These are phyloP conservation scores for Mycena rebaudengoi DNA, from an alignment of 768 basidiomycete genomes.

Conservation along the genomic window DNA sequence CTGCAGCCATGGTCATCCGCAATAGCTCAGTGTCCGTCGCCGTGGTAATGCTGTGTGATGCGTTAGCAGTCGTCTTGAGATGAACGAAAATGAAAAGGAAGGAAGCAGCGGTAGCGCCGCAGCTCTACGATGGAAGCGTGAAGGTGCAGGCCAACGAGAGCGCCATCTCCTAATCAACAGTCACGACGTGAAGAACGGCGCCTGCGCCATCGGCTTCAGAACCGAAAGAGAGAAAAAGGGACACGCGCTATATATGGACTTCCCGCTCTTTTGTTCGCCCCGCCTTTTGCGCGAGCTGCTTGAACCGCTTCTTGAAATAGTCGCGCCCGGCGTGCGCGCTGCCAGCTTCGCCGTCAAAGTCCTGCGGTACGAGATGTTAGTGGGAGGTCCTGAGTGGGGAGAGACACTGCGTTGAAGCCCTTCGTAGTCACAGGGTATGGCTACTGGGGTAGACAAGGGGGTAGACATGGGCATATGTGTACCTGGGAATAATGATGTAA, in stretches of 20 bases:
- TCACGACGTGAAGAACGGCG: too few species aligned
- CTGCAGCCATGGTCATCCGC: constrained; percentile 93
- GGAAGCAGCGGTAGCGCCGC: too few species aligned
- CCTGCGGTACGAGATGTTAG: constrained; percentile 51
- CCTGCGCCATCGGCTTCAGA: too few species aligned
- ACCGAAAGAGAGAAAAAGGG: too few species aligned
- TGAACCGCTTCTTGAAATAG: constrained; percentile 91
- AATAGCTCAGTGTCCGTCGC: constrained; percentile 91
- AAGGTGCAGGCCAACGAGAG: too few species aligned
- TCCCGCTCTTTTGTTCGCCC: constrained; percentile 88
- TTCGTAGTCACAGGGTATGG: too few species aligned
- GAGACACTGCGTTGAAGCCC: neutral
- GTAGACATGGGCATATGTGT: too few species aligned
- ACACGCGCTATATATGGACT: constrained; percentile 91
- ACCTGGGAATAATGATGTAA: too few species aligned
- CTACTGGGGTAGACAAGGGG: too few species aligned
- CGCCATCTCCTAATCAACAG: too few species aligned
- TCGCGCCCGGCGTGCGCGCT: constrained; percentile 82
- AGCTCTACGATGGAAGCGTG: too few species aligned
- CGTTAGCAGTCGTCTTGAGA: constrained; percentile 19
- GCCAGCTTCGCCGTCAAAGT: constrained; percentile 82
- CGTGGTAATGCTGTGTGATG: constrained; percentile 73
- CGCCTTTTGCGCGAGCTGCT: constrained; percentile 82
- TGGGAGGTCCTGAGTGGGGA: neutral
- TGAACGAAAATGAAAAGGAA: neutral